These are phyloP conservation scores for Diplodia intermedia DNA, from an alignment of 2,329 filamentous ascomycete species.

Conservation along the genomic window DNA sequence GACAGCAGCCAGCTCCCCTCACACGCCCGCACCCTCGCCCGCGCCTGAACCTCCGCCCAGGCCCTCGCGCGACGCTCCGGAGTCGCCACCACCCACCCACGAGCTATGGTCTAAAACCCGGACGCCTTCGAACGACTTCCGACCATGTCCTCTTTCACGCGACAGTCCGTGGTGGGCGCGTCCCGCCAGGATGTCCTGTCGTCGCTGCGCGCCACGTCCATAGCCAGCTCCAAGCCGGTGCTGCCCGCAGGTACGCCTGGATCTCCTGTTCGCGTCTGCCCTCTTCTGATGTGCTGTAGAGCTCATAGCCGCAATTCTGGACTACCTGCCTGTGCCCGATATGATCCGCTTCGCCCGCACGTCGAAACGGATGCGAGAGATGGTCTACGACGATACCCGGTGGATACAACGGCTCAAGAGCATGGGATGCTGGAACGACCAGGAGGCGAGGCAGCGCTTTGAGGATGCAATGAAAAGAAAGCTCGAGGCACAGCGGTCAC, in stretches of 20 bases:
- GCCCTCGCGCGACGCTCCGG: not conserved
- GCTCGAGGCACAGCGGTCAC: constrained; percentile 63
- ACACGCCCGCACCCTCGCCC: constrained; percentile 17
- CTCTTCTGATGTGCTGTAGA: constrained; percentile 58
- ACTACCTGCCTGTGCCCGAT: constrained; percentile 85
- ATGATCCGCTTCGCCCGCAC: constrained; percentile 84
- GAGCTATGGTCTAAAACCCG: constrained; percentile 8
- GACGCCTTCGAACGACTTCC: constrained; percentile 1
- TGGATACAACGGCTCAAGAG: constrained; percentile 87
- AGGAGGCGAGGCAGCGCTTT: constrained; percentile 79
- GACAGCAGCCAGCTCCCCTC: constrained; percentile 25
- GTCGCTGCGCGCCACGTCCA: constrained; percentile 79
- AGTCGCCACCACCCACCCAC: not conserved
- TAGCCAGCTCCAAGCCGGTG: constrained; percentile 77
- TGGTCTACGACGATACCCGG: constrained; percentile 97
- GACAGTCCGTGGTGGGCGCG: constrained; percentile 39
- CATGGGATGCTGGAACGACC: constrained; percentile 93
- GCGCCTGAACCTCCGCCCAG: not conserved
- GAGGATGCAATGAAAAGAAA: constrained; percentile 69
- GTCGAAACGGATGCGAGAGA: constrained; percentile 88
- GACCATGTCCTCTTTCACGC: constrained; percentile 43
- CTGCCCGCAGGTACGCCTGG: constrained; percentile 77
- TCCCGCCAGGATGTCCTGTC: constrained; percentile 65
- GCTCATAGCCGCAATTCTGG: constrained; percentile 85
- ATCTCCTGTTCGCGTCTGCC: not conserved